A percentile compares a stretch with the other conserved stretches of the same genome.
Conservation (phyloP, 768 basidiomycete genomes). For the Mycena venus region DNA sequence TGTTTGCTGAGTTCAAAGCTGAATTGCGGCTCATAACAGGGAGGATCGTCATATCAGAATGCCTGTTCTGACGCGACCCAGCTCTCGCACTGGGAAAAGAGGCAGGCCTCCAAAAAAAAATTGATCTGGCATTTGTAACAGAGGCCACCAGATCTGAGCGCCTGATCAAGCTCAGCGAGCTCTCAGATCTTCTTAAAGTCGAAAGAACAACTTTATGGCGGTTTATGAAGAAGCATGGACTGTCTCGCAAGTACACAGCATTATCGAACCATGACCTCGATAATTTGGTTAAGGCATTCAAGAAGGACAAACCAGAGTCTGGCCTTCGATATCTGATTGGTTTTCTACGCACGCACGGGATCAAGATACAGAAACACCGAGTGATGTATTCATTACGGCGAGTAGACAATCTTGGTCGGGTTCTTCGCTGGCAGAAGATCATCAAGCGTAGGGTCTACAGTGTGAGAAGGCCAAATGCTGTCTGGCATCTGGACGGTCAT, state of each 20-base stretch:
- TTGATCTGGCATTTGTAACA: not conserved
- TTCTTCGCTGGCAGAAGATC: conserved; percentile 23
- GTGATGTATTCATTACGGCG: conserved; percentile 31
- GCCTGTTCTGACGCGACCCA: not conserved
- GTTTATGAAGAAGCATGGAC: not conserved
- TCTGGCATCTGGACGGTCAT: conserved; percentile 43
- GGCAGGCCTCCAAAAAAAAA: not conserved
- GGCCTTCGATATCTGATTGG: conserved; percentile 39
- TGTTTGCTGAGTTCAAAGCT: no score
- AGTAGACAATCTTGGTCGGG: conserved; percentile 36
- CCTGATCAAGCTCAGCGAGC: not conserved
- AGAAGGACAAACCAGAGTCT: no score
- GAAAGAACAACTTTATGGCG: not conserved
- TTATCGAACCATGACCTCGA: not conserved
- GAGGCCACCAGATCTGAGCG: not conserved
- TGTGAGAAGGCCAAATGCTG: no score
- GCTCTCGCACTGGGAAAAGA: not conserved
- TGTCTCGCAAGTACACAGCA: not conserved
- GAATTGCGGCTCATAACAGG: no score
- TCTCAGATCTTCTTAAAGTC: not conserved
- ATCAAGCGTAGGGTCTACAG: conserved; percentile 27
- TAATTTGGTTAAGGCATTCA: not conserved
- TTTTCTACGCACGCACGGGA: conserved; percentile 32
- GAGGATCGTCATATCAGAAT: not conserved
- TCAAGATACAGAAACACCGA: conserved; percentile 32